phyloP scores from a whole-genome alignment of 2,329 filamentous ascomycete genomes.

The Pseudogymnoascus sp. region DNA sequence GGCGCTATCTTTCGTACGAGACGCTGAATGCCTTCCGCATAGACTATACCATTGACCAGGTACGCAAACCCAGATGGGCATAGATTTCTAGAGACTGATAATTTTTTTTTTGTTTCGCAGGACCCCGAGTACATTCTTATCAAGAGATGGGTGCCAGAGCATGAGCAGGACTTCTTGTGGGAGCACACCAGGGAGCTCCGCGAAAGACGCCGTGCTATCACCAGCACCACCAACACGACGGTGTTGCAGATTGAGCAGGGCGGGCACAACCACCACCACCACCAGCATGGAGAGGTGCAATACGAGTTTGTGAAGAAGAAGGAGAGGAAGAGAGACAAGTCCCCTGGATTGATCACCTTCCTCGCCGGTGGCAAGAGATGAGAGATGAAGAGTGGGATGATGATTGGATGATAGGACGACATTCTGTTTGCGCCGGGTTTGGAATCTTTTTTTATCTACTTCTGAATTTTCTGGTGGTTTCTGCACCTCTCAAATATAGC shows the following conservation, averaged over 20 bases:
- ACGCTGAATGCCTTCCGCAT: constrained; percentile 47
- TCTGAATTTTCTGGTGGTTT: neutral
- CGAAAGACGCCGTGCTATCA: constrained; percentile 19
- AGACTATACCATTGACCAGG: constrained; percentile 49
- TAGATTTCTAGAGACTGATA: neutral
- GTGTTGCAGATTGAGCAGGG: constrained; percentile 18
- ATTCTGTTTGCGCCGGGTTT: neutral
- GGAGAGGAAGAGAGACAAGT: constrained; percentile 23
- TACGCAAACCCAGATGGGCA: constrained; percentile 25
- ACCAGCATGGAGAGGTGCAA: constrained; percentile 15
- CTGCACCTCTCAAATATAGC: neutral
- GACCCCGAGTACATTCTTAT: constrained; percentile 65
- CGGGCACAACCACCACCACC: constrained; percentile 18
- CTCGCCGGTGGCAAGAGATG: constrained; percentile 23
- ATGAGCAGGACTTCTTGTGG: constrained; percentile 64
- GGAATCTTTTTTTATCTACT: neutral
- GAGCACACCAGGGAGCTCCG: constrained; percentile 55
- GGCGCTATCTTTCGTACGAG: constrained; percentile 53
- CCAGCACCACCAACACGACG: neutral
- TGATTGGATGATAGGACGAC: constrained; percentile 4
- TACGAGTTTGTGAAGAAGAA: constrained; percentile 26
- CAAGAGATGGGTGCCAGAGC: constrained; percentile 63
- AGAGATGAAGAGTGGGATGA: neutral
- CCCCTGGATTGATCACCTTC: constrained; percentile 23
- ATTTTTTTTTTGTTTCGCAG: constrained; percentile 31